Evolutionary conservation across 495 filamentous ascomycete species (phyloP).

Genomic region (Penicillium macrosclerotiorum): DNA sequence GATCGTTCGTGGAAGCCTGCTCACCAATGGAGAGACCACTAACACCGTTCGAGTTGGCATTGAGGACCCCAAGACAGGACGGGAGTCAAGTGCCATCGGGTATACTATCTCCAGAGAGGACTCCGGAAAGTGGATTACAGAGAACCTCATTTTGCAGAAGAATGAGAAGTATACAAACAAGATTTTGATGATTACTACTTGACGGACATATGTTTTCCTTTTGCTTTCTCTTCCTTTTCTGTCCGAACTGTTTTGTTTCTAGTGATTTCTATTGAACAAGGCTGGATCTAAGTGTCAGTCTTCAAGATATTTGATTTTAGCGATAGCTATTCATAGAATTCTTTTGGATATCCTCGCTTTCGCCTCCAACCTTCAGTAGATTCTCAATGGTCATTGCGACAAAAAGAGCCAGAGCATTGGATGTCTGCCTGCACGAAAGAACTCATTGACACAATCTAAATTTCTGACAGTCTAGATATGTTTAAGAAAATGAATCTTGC

Average conservation of each 20-base stretch:
- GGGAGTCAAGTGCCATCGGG: conserved; percentile 38
- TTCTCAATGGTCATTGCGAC: no score
- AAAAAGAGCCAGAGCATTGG: no score
- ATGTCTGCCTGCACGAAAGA: no score
- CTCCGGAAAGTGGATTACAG: conserved; percentile 14
- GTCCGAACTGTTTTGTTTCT: neutral
- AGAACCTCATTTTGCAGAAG: conserved; percentile 12
- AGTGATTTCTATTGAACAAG: neutral
- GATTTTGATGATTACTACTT: conserved; percentile 17
- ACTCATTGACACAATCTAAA: no score
- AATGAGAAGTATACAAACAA: conserved; percentile 15
- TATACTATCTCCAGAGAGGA: conserved; percentile 37
- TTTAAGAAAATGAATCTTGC: no score
- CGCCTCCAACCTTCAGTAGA: no score
- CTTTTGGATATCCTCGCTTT: no score
- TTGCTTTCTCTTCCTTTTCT: neutral
- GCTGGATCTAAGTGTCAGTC: no score
- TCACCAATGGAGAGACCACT: conserved; percentile 31
- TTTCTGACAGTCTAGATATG: no score
- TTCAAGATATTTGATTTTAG: no score
- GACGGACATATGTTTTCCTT: neutral
- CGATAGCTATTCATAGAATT: no score
- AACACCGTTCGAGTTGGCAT: conserved; percentile 37
- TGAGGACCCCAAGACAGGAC: conserved; percentile 38
- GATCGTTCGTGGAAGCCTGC: conserved; percentile 46